Evolutionary conservation across 306 rosid genomes (phyloP), one percentile per base, ranked within the genome.

Genomic region (Rosa lucieae): DNA sequence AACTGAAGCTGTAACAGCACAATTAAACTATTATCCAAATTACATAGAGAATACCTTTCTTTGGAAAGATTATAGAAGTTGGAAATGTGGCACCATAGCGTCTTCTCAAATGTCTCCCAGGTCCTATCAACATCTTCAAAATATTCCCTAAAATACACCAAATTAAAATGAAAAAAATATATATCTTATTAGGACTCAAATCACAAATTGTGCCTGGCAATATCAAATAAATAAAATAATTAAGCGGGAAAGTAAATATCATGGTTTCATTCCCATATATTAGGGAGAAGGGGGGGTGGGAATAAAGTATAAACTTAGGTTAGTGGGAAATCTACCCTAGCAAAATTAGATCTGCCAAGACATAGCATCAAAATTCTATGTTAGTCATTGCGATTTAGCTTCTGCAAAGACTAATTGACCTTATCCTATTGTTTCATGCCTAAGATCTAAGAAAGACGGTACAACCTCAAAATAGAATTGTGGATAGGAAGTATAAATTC

Each of bases 41-140:
- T 10, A 15, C 67, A 47, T 44, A 84, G 51, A 77, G 15, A 32
- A 48, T 84, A 95, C 98, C 99, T 95, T 89, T 95, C 97, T 82
- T 91, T 95, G 76, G 98, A 91, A 74, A 90, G 98, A 83, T 95
- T 92, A 80, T 89, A 93, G 82, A 90, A 90, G 90, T 95, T 95
- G 81, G 90, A 83, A 82, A 92, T 18, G 73, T 92, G 99, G 65
- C 86, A 93, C 98, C 99, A 95, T 61, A 95, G 86, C 49, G 94
- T 89, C 89, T 86, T 92, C 90, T 95, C 99, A 90, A 95, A 95
- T 79, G 89, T 90, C 86, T 95, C 99, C 99, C 99, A 92, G 8
- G 97, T 23, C 26, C 26, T 23, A 23, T 23, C 26, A 23, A 23
- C 26, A 23, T 23, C 26, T 23, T 23, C 26, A 23, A 23, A 23